Base-by-base conservation (phyloP, 164 flowering plant species). In the Berberis vulgaris region DNA sequence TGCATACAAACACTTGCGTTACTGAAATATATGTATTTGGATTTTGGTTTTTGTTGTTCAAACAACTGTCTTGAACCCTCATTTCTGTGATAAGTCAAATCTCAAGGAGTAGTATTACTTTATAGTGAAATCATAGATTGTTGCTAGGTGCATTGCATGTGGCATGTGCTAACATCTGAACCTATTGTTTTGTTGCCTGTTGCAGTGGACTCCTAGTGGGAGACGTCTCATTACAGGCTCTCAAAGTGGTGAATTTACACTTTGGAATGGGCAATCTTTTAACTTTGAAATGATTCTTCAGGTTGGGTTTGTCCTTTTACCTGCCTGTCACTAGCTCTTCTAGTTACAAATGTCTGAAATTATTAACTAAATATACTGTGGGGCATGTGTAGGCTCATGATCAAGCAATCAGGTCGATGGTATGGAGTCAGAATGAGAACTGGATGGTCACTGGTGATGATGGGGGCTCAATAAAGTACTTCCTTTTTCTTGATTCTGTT, bases 371-470 rank as follows among this genome's bases (percentile, higher is more conserved):
- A 45, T 47, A 38, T 61, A 13, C 49, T 54, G 12, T 64, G 44
- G n/a, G 54, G n/a, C n/a, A 52, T 10, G 1, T 52, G 8, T 52
- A 95, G 99, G 99, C 99, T 67, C 99, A 95, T 84, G 99, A 95
- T 76, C 89, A 91, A 74, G 94, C 99, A 60, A 86, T 95, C 57
- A 86, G 97, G 71, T 95, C 99, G 38, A 95, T 95, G 99, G 83
- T 95, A 7, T 95, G 99, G 99, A 95, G 99, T 78, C 91, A 95
- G 59, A 95, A 91, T 72, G 99, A 91, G 79, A 91, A 87, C 61
- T 95, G 96, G 96, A 95, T 95, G 99, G 99, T 95, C 68, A 85
- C 94, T 67, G 99, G 99, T 66, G 99, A 95, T 80, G 97, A 95
- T 79, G 97, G 97, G 26, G 99, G 99, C 26, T 61, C 99, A 58